Conservation (phyloP, 768 basidiomycete genomes). For the Cyclocybe aegerita region DNA sequence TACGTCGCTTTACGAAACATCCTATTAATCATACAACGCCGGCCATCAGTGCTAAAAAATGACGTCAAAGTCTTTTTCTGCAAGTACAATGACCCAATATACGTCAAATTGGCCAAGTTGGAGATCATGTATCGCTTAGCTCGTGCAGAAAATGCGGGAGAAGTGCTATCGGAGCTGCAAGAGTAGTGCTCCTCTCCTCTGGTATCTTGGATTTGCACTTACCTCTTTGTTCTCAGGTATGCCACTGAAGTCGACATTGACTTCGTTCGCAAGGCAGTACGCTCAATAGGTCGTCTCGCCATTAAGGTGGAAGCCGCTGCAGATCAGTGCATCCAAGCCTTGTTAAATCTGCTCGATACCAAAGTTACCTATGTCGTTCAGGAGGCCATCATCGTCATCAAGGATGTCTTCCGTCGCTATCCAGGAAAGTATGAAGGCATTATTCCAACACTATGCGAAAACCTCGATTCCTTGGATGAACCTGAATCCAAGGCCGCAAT, state of each 20-base stretch:
- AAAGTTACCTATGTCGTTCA: slow-evolving; percentile 97
- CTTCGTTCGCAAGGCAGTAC: slow-evolving; percentile 96
- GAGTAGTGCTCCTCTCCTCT: slow-evolving; percentile 56
- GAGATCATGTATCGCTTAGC: slow-evolving; percentile 99
- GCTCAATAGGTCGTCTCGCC: slow-evolving; percentile 95
- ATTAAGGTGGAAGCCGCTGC: slow-evolving; percentile 93
- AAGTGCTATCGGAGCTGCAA: slow-evolving; percentile 92
- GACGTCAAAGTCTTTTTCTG: slow-evolving; percentile 99
- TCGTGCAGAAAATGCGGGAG: slow-evolving; percentile 88
- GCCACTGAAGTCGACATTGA: slow-evolving; percentile 98
- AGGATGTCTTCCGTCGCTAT: slow-evolving; percentile 96
- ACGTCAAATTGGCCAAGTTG: slow-evolving; percentile 96
- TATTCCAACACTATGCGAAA: slow-evolving; percentile 90
- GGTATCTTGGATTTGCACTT: neutral
- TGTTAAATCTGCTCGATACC: slow-evolving; percentile 86
- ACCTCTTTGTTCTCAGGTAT: slow-evolving; percentile 53
- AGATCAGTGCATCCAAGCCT: slow-evolving; percentile 84
- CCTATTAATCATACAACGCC: slow-evolving; percentile 92
- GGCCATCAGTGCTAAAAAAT: slow-evolving; percentile 89
- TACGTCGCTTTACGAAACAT: slow-evolving; percentile 98
- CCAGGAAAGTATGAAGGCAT: slow-evolving; percentile 96
- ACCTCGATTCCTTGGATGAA: slow-evolving; percentile 90
- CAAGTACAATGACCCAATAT: slow-evolving; percentile 99
- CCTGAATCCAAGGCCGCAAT: slow-evolving; percentile 97
- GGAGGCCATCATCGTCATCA: slow-evolving; percentile 96